Percentiles rank a stretch among this genome's conserved stretches.
phyloP scores from a whole-genome alignment of 2,329 filamentous ascomycete genomes.

The Alternaria metachromatica region DNA sequence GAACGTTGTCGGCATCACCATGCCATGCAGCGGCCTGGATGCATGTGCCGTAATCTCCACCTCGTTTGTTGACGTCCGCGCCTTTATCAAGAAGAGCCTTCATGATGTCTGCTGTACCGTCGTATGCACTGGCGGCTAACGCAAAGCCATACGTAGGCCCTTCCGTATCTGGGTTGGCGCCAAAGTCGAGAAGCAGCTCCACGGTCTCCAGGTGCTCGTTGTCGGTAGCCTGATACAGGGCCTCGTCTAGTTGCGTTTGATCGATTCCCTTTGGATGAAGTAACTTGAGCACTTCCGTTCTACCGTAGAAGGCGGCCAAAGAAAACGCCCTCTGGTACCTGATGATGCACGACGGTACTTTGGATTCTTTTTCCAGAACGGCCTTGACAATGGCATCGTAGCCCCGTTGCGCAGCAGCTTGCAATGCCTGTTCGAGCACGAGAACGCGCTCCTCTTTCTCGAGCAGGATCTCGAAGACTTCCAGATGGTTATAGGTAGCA shows the following conservation, averaged over 20 bases:
- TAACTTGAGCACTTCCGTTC: conserved; percentile 22
- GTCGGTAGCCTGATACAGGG: conserved; percentile 26
- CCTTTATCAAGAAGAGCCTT: conserved; percentile 23
- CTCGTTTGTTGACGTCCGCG: conserved; percentile 29
- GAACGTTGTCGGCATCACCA: conserved; percentile 27
- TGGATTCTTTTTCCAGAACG: conserved; percentile 18
- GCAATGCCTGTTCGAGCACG: conserved; percentile 28
- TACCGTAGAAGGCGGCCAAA: conserved; percentile 26
- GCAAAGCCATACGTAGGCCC: conserved; percentile 29
- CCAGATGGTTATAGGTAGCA: conserved; percentile 30
- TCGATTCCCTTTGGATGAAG: conserved; percentile 16
- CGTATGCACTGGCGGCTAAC: conserved; percentile 27
- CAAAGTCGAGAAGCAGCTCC: conserved; percentile 26
- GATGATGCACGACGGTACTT: conserved; percentile 3
- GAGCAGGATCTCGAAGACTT: conserved; percentile 24
- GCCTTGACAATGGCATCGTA: conserved; percentile 21
- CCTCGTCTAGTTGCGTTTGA: conserved; percentile 21
- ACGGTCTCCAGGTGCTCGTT: conserved; percentile 28
- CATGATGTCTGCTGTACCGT: conserved; percentile 29
- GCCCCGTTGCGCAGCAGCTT: conserved; percentile 26
- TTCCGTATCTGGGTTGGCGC: conserved; percentile 28
- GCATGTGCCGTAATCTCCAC: conserved; percentile 29
- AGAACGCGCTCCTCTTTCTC: conserved; percentile 22
- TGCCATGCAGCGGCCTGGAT: conserved; percentile 24
- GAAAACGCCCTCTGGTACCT: conserved; percentile 28